phyloP scores from a whole-genome alignment of 306 rosid genomes.

The Sindora glabra region DNA sequence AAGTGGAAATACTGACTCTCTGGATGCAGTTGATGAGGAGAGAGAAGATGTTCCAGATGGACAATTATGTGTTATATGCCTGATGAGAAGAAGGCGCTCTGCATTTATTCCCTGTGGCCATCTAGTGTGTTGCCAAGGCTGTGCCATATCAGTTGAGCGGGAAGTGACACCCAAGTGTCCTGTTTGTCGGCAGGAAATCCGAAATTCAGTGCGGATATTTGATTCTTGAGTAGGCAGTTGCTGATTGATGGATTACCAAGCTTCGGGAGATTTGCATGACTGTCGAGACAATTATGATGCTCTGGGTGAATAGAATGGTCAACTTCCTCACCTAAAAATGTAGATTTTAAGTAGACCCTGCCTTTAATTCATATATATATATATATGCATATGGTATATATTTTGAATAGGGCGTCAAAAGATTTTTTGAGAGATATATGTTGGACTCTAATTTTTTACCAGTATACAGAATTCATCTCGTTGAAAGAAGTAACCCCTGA shows the following conservation, averaged over 20 bases:
- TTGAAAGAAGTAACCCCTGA: background rate
- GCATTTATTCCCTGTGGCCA: conserved; percentile 89
- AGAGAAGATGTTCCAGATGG: conserved; percentile 59
- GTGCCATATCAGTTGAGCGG: conserved; percentile 59
- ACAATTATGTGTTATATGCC: conserved; percentile 72
- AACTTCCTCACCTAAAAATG: background rate
- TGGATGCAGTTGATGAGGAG: conserved; percentile 39
- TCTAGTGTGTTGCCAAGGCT: conserved; percentile 74
- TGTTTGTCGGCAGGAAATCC: conserved; percentile 78
- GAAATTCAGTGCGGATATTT: conserved; percentile 52
- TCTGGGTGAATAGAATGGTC: background rate
- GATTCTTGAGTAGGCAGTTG: conserved; percentile 36
- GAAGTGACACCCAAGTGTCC: conserved; percentile 78
- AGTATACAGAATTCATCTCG: background rate
- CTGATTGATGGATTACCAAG: background rate
- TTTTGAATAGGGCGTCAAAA: too few species aligned
- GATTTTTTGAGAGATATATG: too few species aligned
- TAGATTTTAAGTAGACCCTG: background rate
- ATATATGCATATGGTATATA: background rate
- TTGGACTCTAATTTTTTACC: too few species aligned
- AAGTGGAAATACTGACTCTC: conserved; percentile 18
- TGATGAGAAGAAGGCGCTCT: conserved; percentile 78
- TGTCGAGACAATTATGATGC: background rate
- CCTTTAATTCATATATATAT: background rate
- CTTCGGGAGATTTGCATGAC: background rate